phyloP scores from a whole-genome alignment of 1,284 basidiomycete species.

The Inonotus obliquus region DNA sequence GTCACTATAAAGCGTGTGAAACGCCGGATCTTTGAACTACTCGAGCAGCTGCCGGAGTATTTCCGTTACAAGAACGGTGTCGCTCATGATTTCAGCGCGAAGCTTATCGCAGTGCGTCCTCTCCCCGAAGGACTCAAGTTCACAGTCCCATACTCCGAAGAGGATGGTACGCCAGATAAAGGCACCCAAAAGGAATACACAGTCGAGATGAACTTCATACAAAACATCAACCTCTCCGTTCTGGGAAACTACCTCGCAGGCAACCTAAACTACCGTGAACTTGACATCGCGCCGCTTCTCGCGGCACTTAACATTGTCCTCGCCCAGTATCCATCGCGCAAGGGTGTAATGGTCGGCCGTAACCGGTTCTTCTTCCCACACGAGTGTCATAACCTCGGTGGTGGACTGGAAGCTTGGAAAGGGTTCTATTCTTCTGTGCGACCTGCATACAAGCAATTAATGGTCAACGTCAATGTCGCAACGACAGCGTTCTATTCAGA shows the following conservation, averaged over 20 bases:
- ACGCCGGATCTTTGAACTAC: conserved; percentile 65
- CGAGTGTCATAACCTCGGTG: conserved; percentile 46
- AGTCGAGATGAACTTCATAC: conserved; percentile 54
- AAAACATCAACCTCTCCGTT: conserved; percentile 53
- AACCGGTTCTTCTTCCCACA: conserved; percentile 72
- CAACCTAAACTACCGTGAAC: conserved; percentile 50
- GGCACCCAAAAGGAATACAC: conserved; percentile 51
- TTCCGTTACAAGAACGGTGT: conserved; percentile 41
- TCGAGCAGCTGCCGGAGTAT: conserved; percentile 59
- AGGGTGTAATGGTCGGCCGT: conserved; percentile 66
- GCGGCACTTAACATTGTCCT: conserved; percentile 70
- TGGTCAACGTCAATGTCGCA: conserved; percentile 78
- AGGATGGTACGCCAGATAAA: conserved; percentile 45
- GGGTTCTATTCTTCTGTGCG: conserved; percentile 76
- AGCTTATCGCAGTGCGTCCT: conserved; percentile 52
- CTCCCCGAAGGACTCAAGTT: conserved; percentile 58
- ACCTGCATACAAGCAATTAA: conserved; percentile 63
- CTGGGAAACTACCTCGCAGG: conserved; percentile 58
- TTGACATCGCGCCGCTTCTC: conserved; percentile 65
- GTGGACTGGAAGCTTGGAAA: conserved; percentile 61
- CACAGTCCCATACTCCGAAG: conserved; percentile 55
- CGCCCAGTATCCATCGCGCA: conserved; percentile 53
- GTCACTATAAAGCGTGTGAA: conserved; percentile 52
- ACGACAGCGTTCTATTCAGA: conserved; percentile 71
- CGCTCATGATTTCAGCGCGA: conserved; percentile 66